Conservation (phyloP, 208 protist genomes). For the Giardia muris region DNA sequence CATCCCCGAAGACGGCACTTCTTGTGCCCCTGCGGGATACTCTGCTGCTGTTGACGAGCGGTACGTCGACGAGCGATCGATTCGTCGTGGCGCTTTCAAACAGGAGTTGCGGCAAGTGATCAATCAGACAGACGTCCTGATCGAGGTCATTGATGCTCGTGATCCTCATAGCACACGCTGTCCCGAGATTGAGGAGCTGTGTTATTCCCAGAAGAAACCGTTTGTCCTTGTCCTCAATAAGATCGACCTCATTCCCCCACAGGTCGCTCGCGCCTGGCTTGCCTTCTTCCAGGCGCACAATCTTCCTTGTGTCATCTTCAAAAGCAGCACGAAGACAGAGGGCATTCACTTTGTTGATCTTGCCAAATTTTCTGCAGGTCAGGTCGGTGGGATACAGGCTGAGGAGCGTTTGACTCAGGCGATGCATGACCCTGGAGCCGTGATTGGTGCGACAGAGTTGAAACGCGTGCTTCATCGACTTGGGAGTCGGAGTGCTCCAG, state of each 20-base stretch:
- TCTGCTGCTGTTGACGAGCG: background rate
- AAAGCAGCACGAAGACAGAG: conserved; percentile 13
- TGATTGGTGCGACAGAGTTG: conserved; percentile 36
- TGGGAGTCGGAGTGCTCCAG: background rate
- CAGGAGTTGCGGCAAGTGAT: background rate
- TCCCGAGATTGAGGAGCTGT: background rate
- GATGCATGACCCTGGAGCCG: background rate
- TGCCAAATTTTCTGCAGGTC: background rate
- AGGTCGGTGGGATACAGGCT: background rate
- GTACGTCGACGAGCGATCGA: background rate
- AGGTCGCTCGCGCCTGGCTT: conserved; percentile 40
- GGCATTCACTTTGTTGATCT: background rate
- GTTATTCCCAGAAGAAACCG: conserved; percentile 23
- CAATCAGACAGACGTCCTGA: conserved; percentile 4
- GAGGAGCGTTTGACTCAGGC: background rate
- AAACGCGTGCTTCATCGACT: conserved; percentile 36
- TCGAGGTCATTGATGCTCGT: conserved; percentile 15
- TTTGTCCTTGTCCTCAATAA: conserved; percentile 47
- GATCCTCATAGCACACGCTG: conserved; percentile 17
- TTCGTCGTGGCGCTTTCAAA: conserved; percentile 7
- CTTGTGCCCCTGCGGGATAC: background rate
- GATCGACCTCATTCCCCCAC: conserved; percentile 43
- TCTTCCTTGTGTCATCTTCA: conserved; percentile 42
- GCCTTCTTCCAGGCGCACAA: conserved; percentile 31
- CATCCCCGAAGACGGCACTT: background rate